Percentiles rank a stretch among this genome's conserved stretches.
Evolutionary conservation across 1,139 yeast genomes (phyloP).

Genomic region (Candida anutae): DNA sequence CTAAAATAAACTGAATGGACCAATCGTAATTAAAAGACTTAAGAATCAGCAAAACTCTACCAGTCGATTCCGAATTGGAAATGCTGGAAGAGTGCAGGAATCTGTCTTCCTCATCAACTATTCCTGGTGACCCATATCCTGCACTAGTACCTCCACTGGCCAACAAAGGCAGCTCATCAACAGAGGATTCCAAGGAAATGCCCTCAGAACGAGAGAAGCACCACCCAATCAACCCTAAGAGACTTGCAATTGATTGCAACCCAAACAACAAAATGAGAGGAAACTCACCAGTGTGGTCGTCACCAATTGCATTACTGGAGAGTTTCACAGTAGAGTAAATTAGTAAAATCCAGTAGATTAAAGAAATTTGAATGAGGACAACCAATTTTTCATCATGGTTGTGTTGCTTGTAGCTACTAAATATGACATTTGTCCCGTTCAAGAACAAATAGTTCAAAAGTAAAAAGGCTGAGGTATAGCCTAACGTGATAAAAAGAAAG

Average conservation of each 20-base stretch:
- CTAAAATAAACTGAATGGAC: conserved; percentile 61
- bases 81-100: conserved; percentile 1
- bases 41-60: background rate
- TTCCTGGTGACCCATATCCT: conserved; percentile 17
- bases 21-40: conserved; percentile 64
- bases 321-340: conserved; percentile 40
- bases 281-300: conserved; percentile 57
- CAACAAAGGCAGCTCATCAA: conserved; percentile 27
- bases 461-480: conserved; percentile 42
- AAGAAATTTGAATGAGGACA: conserved; percentile 49
- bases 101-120: conserved; percentile 6
- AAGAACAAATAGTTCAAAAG: conserved; percentile 50
- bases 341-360: conserved; percentile 49
- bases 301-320: conserved; percentile 28
- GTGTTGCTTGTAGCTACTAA: conserved; percentile 41
- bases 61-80: conserved; percentile 1
- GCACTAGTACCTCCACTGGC: conserved; percentile 7
- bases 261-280: conserved; percentile 43
- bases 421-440: conserved; percentile 35
- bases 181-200: conserved; percentile 3
- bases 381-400: conserved; percentile 70
- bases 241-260: conserved; percentile 42
- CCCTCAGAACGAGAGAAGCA: conserved; percentile 13
- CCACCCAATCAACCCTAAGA: conserved; percentile 51
- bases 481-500: conserved; percentile 22